Evolutionary conservation across 345 rosid genomes (phyloP).

Genomic region (Erucastrum elatum): DNA sequence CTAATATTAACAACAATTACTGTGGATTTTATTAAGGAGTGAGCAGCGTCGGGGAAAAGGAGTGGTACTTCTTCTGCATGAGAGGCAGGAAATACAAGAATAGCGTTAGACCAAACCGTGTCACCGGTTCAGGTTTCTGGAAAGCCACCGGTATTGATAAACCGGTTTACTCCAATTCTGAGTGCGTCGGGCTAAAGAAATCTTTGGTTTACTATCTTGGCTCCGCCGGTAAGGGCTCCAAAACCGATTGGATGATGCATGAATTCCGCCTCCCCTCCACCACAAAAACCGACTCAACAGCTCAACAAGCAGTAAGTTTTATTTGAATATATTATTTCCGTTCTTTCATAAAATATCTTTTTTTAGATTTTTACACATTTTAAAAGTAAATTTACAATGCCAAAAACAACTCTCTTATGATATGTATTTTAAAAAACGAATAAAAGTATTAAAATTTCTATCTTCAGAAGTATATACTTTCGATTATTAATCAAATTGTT

Average conservation of each 20-base stretch:
- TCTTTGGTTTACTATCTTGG: constrained; percentile 74
- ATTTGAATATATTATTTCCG: background rate
- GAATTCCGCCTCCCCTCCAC: constrained; percentile 68
- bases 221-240: constrained; percentile 76
- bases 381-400: background rate
- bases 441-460: no score
- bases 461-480: background rate
- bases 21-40: constrained; percentile 41
- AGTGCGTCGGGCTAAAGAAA: constrained; percentile 78
- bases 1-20: background rate
- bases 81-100: constrained; percentile 82
- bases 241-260: constrained; percentile 96
- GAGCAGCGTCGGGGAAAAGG: constrained; percentile 56
- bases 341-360: background rate
- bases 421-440: background rate
- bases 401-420: background rate
- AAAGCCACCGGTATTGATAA: constrained; percentile 89
- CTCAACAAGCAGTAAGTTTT: constrained; percentile 62
- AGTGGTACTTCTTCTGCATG: constrained; percentile 76
- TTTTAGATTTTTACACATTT: background rate
- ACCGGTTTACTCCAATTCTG: constrained; percentile 52
- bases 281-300: constrained; percentile 37
- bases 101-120: constrained; percentile 80
- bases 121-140: constrained; percentile 90
- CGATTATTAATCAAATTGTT: background rate